Base-by-base conservation (phyloP, 768 basidiomycete species). In the Boletus rubescentipes region DNA sequence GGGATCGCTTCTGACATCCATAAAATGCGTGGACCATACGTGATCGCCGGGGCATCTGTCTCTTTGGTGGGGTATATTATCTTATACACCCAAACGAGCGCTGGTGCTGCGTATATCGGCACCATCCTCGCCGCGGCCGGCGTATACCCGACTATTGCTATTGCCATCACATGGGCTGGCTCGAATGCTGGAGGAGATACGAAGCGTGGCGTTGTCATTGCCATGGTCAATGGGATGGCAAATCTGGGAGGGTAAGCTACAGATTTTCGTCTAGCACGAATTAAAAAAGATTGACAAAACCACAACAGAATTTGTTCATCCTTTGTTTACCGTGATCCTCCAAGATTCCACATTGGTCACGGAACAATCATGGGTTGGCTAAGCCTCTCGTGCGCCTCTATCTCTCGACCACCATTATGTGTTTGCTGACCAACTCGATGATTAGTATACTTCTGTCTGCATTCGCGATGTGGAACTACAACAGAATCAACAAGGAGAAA, bases 111-210 rank as follows among this genome's bases (percentile, higher is more conserved):
- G 4, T 85, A 84, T 55, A 64, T 68, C 10, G 83, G 79, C 3
- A 67, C 78, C 8, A 50, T 84, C 29, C 66, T 85, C 37, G 77
- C 80, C 34, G 78, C 79, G 7, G 65, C 72, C 10, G 84, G 83
- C 18, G 77, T 81, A 6, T 84, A 67, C 56, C 80, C 84, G 1
- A 76, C 75, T 4, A 72, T 83, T 49, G 73, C 71, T 45, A 66
- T 83, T 20, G 59, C 62, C 20, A 64, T 85, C 3, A 79, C 82
- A 26, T 86, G 84, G 85, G 77, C 72, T 2, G 73, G 77, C 2
- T 77, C 78, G 6, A 81, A 82, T 49, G 77, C 80, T 0, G 83
- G 83, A 29, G 81, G 84, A n/a, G 81, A 81, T 58, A 51, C 78
- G 48, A 79, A 80, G 60, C 74, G 76, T 50, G 84, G 75, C 14